phyloP scores from a whole-genome alignment of 345 rosid genomes.

The Linum lewisii region DNA sequence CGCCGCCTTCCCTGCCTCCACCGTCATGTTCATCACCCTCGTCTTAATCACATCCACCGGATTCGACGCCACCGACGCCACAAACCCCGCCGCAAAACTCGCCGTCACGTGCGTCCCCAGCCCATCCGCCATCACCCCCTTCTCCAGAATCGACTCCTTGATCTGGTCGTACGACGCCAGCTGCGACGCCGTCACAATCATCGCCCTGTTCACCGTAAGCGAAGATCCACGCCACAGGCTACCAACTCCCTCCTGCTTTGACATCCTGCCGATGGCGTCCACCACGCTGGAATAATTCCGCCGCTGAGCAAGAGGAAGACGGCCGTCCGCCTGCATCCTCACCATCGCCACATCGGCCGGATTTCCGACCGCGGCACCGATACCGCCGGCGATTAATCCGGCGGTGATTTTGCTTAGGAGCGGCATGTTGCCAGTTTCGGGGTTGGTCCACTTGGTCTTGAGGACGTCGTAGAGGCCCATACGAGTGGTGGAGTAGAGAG shows the following conservation, averaged over 20 bases:
- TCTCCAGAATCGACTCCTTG: not conserved
- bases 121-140: not conserved
- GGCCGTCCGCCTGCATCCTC: slow-evolving; percentile 5
- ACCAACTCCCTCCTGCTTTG: not conserved
- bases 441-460: slow-evolving; percentile 5
- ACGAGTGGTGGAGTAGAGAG: not conserved
- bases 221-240: slow-evolving; percentile 4
- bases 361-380: not conserved
- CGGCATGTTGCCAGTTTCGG: not conserved
- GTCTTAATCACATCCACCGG: slow-evolving; percentile 6
- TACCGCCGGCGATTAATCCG: slow-evolving; percentile 3
- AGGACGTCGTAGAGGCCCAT: slow-evolving; percentile 3
- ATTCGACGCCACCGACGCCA: slow-evolving; percentile 6
- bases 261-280: not conserved
- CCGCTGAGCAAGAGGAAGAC: not conserved
- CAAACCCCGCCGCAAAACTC: slow-evolving; percentile 3
- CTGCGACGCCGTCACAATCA: slow-evolving; percentile 8
- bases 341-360: slow-evolving; percentile 6
- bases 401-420: not conserved
- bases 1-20: slow-evolving; percentile 4
- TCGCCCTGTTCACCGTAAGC: slow-evolving; percentile 6
- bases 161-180: slow-evolving; percentile 6
- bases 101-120: slow-evolving; percentile 7
- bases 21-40: slow-evolving; percentile 2
- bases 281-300: slow-evolving; percentile 1